These are phyloP conservation scores for Gloeostereum incarnatum DNA, from an alignment of 768 basidiomycete species.

Conservation along the genomic window DNA sequence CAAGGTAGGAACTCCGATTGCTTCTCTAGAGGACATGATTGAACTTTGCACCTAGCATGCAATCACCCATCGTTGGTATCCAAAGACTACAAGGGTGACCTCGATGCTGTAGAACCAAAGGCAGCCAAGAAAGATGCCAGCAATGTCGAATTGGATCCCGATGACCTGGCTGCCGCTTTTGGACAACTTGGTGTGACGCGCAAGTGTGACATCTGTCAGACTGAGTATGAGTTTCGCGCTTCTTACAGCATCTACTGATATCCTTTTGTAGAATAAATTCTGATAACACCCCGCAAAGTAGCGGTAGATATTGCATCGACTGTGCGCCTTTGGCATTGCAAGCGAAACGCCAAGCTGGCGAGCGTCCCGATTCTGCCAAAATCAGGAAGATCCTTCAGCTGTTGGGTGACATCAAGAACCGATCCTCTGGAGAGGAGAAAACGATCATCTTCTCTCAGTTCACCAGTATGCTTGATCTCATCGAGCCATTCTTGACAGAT, in stretches of 20 bases:
- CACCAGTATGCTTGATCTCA: constrained; percentile 77
- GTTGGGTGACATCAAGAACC: constrained; percentile 51
- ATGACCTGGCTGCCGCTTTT: constrained; percentile 52
- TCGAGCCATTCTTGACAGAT: constrained; percentile 75
- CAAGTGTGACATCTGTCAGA: constrained; percentile 76
- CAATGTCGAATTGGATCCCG: constrained; percentile 27
- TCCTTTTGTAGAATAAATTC: background rate
- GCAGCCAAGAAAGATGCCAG: constrained; percentile 34
- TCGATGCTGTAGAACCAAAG: constrained; percentile 68
- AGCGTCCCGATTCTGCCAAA: constrained; percentile 79
- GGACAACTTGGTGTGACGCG: constrained; percentile 58
- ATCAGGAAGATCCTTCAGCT: constrained; percentile 76
- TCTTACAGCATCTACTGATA: background rate
- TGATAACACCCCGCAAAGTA: too few species aligned
- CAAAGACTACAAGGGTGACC: constrained; percentile 64
- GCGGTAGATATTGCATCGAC: constrained; percentile 41
- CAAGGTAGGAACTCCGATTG: constrained; percentile 54
- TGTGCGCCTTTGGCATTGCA: constrained; percentile 50
- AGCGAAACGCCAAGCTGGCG: constrained; percentile 33
- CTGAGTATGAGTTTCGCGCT: constrained; percentile 34
- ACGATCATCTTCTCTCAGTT: constrained; percentile 97
- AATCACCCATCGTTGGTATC: constrained; percentile 82
- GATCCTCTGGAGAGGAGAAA: constrained; percentile 63
- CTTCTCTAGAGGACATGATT: background rate
- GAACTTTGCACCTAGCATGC: constrained; percentile 55